Base-by-base conservation (phyloP, 75 land plant genomes). In the Adiantum capillusveneris region DNA sequence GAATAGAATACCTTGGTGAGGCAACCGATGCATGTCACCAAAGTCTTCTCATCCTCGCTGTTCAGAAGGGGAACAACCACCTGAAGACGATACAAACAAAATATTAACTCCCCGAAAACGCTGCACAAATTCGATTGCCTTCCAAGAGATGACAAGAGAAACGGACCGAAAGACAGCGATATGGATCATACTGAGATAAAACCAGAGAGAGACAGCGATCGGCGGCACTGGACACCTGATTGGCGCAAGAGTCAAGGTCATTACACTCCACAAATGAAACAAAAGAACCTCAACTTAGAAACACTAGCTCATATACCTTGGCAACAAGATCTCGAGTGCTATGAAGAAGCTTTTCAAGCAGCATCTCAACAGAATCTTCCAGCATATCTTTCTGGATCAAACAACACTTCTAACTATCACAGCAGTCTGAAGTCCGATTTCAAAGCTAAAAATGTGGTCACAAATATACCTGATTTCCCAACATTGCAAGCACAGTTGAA, bases 1-100 rank as follows among this genome's bases (percentile, higher is more conserved):
- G n/a, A n/a, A n/a, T n/a, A n/a, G n/a, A 34, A 27, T 68, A 94
- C 98, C 91, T 94, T 94, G 46, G 96, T 94, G 62, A 94, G 72
- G 70, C 88, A 84, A 70, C 86, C 80, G 31, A 94, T 86, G 66
- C 87, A 94, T 46, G 88, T 84, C 41, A 94, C 92, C 50, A 94
- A 75, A 36, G 88, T 83, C 60, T 86, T 94, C 65, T 90, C 98
- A 74, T 94, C 96, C 61, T 90, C 98, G 11, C 79, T 81, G 14
- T 84, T 85, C 66, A 94, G 65, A 16, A 90, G 71, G 25, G 98
- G 98, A 25, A 84, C 85, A 36, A 94, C 75, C 31, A 94, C 98
- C 98, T 94, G 87, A 20, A 74, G 53, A 12, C 44, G 22, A 27
- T 3, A 31, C 20, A 31, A 31, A 25, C 11, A 56, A 49, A 41